These are phyloP conservation scores for Pseudotsuga menziesii DNA, from an alignment of 75 land plant genomes.

Conservation along the genomic window DNA sequence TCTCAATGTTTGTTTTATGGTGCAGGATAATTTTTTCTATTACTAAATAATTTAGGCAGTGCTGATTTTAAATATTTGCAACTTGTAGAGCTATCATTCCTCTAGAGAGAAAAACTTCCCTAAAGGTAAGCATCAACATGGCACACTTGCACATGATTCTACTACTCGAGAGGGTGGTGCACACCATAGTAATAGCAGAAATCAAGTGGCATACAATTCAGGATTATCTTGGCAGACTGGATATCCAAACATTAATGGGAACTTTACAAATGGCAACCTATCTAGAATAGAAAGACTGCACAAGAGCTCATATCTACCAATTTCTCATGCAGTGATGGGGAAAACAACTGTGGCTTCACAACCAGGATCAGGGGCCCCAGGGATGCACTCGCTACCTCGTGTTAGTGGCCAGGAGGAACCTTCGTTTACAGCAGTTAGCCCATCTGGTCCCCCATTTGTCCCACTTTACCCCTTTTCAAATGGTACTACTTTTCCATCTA, in stretches of 20 bases:
- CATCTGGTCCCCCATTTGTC: neutral
- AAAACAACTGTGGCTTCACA: too few species aligned
- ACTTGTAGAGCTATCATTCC: neutral
- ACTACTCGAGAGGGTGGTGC: too few species aligned
- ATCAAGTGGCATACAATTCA: too few species aligned
- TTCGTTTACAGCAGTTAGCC: neutral
- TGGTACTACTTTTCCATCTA: neutral
- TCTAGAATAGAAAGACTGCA: neutral
- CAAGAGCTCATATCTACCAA: neutral
- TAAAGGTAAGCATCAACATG: too few species aligned
- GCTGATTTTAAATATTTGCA: neutral
- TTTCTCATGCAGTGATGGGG: constrained; percentile 2
- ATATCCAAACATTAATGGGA: too few species aligned
- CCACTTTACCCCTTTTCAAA: neutral
- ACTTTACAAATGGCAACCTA: too few species aligned
- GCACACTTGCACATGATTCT: too few species aligned
- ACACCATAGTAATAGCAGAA: too few species aligned
- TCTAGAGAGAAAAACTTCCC: neutral
- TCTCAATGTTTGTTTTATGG: neutral
- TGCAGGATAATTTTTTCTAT: neutral
- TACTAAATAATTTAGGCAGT: neutral
- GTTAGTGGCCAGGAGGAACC: neutral
- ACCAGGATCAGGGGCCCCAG: neutral
- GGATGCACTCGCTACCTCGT: neutral
- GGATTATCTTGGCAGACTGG: too few species aligned